Evolutionary conservation across 805 yeast species (phyloP).

Genomic region (Cyberlindnera misumaiensis): DNA sequence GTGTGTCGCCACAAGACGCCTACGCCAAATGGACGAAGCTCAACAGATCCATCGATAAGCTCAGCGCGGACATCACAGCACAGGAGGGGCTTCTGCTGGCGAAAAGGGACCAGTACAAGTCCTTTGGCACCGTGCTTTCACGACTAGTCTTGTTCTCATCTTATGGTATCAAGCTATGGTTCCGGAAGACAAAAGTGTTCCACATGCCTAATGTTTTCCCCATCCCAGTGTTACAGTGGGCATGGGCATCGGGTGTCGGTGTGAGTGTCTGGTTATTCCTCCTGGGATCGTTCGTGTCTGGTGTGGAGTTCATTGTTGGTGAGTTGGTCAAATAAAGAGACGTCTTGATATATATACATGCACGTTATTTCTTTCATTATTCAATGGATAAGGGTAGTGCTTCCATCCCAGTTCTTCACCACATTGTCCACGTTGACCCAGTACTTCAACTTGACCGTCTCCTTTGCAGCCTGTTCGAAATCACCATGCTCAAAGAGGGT

Average conservation of each 20-base stretch:
- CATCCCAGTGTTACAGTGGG: conserved; percentile 25
- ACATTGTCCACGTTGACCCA: conserved; percentile 76
- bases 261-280: conserved; percentile 50
- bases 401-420: conserved; percentile 72
- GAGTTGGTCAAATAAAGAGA: background rate
- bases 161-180: conserved; percentile 11
- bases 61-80: conserved; percentile 7
- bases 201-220: conserved; percentile 23
- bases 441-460: conserved; percentile 70
- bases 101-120: conserved; percentile 2
- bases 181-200: conserved; percentile 10
- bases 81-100: conserved; percentile 3
- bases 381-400: conserved; percentile 55
- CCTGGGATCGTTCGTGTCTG: conserved; percentile 18
- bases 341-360: background rate
- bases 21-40: conserved; percentile 95
- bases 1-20: conserved; percentile 82
- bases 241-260: conserved; percentile 54
- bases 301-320: conserved; percentile 19
- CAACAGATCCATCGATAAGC: conserved; percentile 40
- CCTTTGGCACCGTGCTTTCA: background rate
- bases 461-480: conserved; percentile 53
- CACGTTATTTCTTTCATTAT: background rate
- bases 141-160: conserved; percentile 1
- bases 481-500: conserved; percentile 38